A percentile compares a stretch with the other conserved stretches of the same genome.
These are phyloP conservation scores for Geranomyces michiganensis DNA, from an alignment of 192 early-diverging fungal species.

Conservation along the genomic window DNA sequence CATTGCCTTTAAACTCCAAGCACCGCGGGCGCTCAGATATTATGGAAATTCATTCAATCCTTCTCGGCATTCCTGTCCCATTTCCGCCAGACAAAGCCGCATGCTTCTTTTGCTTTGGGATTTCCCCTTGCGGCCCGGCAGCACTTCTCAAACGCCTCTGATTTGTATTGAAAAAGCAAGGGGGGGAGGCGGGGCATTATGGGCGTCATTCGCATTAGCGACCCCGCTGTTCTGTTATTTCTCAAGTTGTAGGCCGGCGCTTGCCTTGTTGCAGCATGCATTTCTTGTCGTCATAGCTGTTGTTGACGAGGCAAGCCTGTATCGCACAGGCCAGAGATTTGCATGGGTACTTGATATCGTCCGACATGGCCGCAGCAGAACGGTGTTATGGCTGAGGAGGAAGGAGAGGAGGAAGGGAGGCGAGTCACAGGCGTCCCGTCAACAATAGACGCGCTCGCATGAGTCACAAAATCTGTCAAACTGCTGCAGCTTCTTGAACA, in stretches of 20 bases:
- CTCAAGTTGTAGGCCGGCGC: neutral
- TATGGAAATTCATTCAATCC: no score
- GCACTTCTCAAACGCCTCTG: slow-evolving; percentile 14
- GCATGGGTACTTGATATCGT: slow-evolving; percentile 6
- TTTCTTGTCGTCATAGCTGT: neutral
- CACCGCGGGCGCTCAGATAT: no score
- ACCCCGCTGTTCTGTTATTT: neutral
- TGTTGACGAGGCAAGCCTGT: slow-evolving; percentile 2
- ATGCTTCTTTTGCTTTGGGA: slow-evolving; percentile 1
- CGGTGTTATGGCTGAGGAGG: no score
- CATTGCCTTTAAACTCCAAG: no score
- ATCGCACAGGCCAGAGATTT: slow-evolving; percentile 14
- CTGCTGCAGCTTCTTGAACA: no score
- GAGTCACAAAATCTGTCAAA: no score
- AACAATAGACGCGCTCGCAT: no score
- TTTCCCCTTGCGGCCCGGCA: neutral
- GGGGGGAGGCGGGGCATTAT: no score
- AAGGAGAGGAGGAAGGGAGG: no score
- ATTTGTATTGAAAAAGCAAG: neutral
- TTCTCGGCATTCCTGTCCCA: neutral
- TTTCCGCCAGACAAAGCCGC: slow-evolving; percentile 7
- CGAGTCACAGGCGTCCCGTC: no score
- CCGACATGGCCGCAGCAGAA: no score
- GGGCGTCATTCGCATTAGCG: no score
- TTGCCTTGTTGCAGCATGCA: slow-evolving; percentile 6